These are phyloP conservation scores for Smittium culicis DNA, from an alignment of 371 early-diverging fungal genomes.

Conservation along the genomic window DNA sequence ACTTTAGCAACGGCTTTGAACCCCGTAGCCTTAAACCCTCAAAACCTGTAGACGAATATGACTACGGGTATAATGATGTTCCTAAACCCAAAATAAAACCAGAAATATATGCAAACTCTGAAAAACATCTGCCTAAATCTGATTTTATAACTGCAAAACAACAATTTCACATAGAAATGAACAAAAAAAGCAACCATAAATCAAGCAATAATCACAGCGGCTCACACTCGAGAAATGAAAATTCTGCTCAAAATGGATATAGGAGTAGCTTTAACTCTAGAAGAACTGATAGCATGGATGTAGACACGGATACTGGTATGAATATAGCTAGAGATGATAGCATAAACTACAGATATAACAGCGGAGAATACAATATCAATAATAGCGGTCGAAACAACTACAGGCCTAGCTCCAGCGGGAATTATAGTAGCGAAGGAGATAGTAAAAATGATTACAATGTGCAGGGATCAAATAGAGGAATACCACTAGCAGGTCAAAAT, in stretches of 20 bases:
- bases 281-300: neutral
- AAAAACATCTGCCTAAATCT: no score
- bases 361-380: slow-evolving; percentile 2
- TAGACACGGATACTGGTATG: neutral
- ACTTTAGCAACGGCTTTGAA: neutral
- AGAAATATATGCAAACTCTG: no score
- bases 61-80: neutral
- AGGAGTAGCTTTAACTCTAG: neutral
- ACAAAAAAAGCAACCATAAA: neutral
- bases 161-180: slow-evolving; percentile 11
- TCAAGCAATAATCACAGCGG: neutral
- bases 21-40: neutral
- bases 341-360: neutral
- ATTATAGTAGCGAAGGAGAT: slow-evolving; percentile 1
- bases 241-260: no score
- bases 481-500: neutral
- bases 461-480: neutral
- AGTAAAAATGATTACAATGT: neutral
- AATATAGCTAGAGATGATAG: neutral
- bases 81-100: no score
- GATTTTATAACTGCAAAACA: slow-evolving; percentile 12
- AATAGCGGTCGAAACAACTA: neutral
- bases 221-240: no score
- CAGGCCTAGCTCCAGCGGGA: slow-evolving; percentile 1
- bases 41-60: neutral